Evolutionary conservation across 257 asterid genomes (phyloP), one percentile per base, ranked within the genome.

Genomic region (Gentiana macrophylla): DNA sequence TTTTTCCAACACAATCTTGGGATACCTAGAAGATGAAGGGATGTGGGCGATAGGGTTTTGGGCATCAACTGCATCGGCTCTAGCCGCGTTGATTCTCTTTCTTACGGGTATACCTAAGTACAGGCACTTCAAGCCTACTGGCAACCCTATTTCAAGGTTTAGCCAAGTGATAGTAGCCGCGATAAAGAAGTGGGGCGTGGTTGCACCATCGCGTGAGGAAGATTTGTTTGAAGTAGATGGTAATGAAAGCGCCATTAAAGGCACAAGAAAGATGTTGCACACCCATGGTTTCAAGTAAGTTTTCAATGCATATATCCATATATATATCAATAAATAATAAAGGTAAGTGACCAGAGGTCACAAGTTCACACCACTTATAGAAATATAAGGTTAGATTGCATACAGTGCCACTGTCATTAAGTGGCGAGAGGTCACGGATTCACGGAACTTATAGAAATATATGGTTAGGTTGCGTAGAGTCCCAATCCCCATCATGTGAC

Each of bases 11-110:
- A 89, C 97, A 0, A 44, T 89, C 9, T 61, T 89, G 60, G 97
- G 86, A 0, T 89, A 89, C 38, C 84, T 76, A 33, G 95, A 89
- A 52, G 94, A 89, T 44, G 78, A 68, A 59, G 95, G 95, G 3
- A 51, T 73, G 53, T 89, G 97, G 97, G 84, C 84, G 1, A 10
- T 86, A 1, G 95, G 97, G 0, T 89, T 89, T 13, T 89, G 94
- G 94, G 82, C 94, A 0, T 89, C 97, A 2, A 72, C 94, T 32
- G 93, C 73, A 5, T 81, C 92, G 4, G 97, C 97, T 34, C 37
- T 79, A 0, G 55, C 67, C 8, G 97, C 93, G 0, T 50, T 89
- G 32, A 12, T 76, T 0, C 33, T 86, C 63, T 89, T 86, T 67
- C 63, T 89, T 1, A 12, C 65, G 1, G 97, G 94, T 4, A 86